phyloP scores from a whole-genome alignment of 106 monocot species.

The Dioscorea dumetorum region DNA sequence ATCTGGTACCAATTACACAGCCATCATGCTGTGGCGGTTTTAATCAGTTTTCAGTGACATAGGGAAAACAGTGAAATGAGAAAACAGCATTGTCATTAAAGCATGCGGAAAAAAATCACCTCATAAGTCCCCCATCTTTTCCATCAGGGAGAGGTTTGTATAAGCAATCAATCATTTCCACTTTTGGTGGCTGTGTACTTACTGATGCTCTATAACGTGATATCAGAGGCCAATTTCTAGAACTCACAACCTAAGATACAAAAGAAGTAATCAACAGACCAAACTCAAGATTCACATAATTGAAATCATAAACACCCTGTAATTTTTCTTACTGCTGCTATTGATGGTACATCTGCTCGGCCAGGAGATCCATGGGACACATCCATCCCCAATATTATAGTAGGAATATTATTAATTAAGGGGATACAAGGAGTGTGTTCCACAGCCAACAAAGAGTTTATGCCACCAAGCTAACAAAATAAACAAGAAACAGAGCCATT shows the following conservation, averaged over 20 bases:
- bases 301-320: not conserved
- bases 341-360: slow-evolving; percentile 49
- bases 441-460: slow-evolving; percentile 42
- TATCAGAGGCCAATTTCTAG: slow-evolving; percentile 69
- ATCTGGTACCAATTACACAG: no score
- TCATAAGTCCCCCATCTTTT: no score
- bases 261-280: not conserved
- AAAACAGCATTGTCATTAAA: no score
- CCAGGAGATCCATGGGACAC: slow-evolving; percentile 79
- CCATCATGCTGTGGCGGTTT: no score
- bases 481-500: slow-evolving; percentile 4
- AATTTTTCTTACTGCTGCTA: slow-evolving; percentile 60
- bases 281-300: not conserved
- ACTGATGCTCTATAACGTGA: slow-evolving; percentile 74
- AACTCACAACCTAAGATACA: slow-evolving; percentile 62
- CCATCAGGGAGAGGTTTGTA: no score
- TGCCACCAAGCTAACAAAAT: slow-evolving; percentile 54
- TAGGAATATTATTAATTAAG: slow-evolving; percentile 38
- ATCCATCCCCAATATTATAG: slow-evolving; percentile 73
- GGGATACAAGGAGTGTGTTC: slow-evolving; percentile 45
- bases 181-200: slow-evolving; percentile 73
- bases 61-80: no score
- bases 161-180: no score
- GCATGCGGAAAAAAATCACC: no score
- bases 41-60: no score